Evolutionary conservation across 1,284 basidiomycete genomes (phyloP), one percentile per base, ranked within the genome.

Genomic region (Cryptococcus sp.): DNA sequence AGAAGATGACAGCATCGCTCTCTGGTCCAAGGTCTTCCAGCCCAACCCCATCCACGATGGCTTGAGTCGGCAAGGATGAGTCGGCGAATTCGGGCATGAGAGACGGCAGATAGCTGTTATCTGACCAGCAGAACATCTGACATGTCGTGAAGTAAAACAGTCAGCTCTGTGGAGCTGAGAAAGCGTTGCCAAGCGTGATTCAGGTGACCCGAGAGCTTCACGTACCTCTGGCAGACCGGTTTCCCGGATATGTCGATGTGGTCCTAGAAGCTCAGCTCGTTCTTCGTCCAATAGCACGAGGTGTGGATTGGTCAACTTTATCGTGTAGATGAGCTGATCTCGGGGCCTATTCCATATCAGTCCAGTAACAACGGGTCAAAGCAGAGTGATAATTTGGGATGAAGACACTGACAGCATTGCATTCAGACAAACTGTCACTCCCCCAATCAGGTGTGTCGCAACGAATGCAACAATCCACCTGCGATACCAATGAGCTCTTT

Each of bases 1-100:
- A 77, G 64, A 75, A 75, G 49, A 75, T 71, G 23, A 73, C 68
- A n/a, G 63, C 74, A 52, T 75, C 75, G 45, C 66, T 67, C 45
- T 77, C 73, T 25, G 72, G 70, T 22, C 60, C 54, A 0, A 75
- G 51, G 1, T 11, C 40, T 16, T 62, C 59, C 22, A 73, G 34
- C 0, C 62, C 63, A 19, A 50, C 44, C 6, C 57, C 59, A 5
- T 41, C 20, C 16, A 61, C 19, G 17, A 61, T 47, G 16, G 50
- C 29, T 17, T 41, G 47, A 22, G 23, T 7, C 16, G 46, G 50
- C 15, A 29, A 7, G 38, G 34, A 22, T 50, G 60, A 4, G 56
- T 55, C 55, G 25, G 39, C 15, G 49, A 60, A 55, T 23, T 64
- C 41, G 25, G 50, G 45, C 17, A 39, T 38, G 7, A 62, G 23